Base-by-base conservation (phyloP, 108 stramenopile genomes). In the Skeletonema costatum region DNA sequence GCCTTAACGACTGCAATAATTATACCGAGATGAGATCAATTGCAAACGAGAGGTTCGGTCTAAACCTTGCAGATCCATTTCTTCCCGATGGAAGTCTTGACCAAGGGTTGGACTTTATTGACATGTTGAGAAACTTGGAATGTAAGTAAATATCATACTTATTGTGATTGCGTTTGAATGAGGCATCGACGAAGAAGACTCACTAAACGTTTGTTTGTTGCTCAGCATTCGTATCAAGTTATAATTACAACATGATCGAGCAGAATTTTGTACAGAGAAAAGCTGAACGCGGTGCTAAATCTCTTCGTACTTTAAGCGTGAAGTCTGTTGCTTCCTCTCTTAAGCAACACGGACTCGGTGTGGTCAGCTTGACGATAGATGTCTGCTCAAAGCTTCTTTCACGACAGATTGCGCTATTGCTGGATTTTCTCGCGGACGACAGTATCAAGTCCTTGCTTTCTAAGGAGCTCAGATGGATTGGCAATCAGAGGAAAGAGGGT, bases 231-330 rank as follows among this genome's bases (percentile, higher is more conserved):
- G 74, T 85, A 14, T 64, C 75, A 33, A 63, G 65, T 32, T 93
- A 81, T 82, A 89, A 81, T 44, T 90, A 93, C 74, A 85, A 89
- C 66, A 68, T 93, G 69, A 83, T 88, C 64, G 83, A 87, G 69
- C 89, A 93, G 50, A 35, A 64, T 16, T 93, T 93, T 75, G 71
- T 93, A 7, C 88, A 93, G 68, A 82, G 85, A 25, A 64, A 60
- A 29, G 75, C 87, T 3, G 82, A 82, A 16, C 60, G 69, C 0
- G 84, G 86, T 30, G 70, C 82, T 25, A 89, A 87, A 79, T 75
- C 83, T 63, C 44, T 93, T 19, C 38, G 75, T 72, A 86, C 87
- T 19, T 46, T 93, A 36, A 78, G 58, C 67, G 69, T 87, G 2
- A 70, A 73, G 31, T 68, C 66, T 46, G 59, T 90, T 41, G 16